Evolutionary conservation across 192 early-diverging fungal genomes (phyloP), one percentile per base, ranked within the genome.

Genomic region (Backusella australiensis): DNA sequence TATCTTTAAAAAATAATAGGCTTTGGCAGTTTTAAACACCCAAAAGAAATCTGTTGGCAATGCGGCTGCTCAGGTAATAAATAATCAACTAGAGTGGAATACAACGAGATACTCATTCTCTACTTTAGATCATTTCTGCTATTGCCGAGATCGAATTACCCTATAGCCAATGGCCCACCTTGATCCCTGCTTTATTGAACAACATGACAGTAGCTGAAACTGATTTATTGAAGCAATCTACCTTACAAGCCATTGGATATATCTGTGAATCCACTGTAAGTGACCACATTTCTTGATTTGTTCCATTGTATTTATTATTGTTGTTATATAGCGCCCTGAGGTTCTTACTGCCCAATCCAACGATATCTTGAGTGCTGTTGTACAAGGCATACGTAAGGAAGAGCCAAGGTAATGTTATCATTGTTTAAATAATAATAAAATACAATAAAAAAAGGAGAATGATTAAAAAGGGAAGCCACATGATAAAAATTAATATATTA

Each of bases 131-230:
- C 53, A 87, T 98, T 78, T 89, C 96, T 52, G 97, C 96, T 52
- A 95, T 99, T 80, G 94, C 94, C 17, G 93, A 90, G 71, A 94
- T 98, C 36, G 98, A 99, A 80, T 86, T 99, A 69, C 96, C 97
- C n/a, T 79, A 82, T 42, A 81, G 88, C 4, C 86, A 92, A 81
- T 99, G 98, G 98, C 84, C 84, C 29, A 95, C 97, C 66, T 83
- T 98, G 63, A 97, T 99, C 80, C 82, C 82, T 39, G 84, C 83
- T 41, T 87, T 99, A 80, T 83, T 98, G 38, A 85, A 93, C 15
- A 96, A 94, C 75, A 84, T 97, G 17, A 85, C 80, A 65, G 84
- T 86, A 19, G 83, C 92, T 14, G 86, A 89, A 56, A 94, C 91
- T 78, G 82, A 85, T 69, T 86, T 86, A 81, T 81, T 96, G 65